Conservation (phyloP, 495 filamentous ascomycete genomes). For the Xylona heveae region DNA sequence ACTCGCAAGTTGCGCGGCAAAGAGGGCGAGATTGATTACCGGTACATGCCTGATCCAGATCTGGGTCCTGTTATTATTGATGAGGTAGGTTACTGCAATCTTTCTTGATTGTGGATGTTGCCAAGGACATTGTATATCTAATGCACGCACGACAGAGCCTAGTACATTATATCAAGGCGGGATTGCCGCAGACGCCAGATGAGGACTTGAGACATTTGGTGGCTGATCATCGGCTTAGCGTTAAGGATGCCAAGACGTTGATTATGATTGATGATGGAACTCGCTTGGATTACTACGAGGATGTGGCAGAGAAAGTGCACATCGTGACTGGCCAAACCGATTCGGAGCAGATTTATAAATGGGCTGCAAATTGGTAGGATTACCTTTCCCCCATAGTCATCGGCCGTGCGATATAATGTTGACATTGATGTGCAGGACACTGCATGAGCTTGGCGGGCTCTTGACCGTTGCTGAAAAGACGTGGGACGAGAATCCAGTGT, state of each 20-base stretch:
- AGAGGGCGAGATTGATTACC: slow-evolving; percentile 91
- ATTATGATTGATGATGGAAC: slow-evolving; percentile 58
- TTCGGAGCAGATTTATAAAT: slow-evolving; percentile 6
- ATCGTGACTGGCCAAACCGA: slow-evolving; percentile 9
- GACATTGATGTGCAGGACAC: slow-evolving; percentile 35
- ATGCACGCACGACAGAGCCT: slow-evolving; percentile 23
- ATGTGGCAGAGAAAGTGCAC: slow-evolving; percentile 36
- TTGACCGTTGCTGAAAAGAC: slow-evolving; percentile 27
- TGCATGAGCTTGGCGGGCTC: slow-evolving; percentile 77
- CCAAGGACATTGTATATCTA: neutral
- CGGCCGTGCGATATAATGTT: neutral
- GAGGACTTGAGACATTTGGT: slow-evolving; percentile 36
- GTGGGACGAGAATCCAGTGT: slow-evolving; percentile 35
- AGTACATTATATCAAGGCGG: slow-evolving; percentile 32
- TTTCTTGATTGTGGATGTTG: neutral
- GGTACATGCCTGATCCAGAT: slow-evolving; percentile 97
- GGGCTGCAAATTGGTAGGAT: slow-evolving; percentile 7
- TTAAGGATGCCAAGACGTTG: slow-evolving; percentile 78
- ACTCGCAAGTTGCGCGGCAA: slow-evolving; percentile 65
- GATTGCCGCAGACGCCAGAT: slow-evolving; percentile 50
- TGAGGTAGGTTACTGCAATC: slow-evolving; percentile 12
- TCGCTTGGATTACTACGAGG: slow-evolving; percentile 64
- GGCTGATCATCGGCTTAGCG: slow-evolving; percentile 33
- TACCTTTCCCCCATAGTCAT: neutral
- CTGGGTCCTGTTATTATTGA: slow-evolving; percentile 60